Evolutionary conservation across 2,329 filamentous ascomycete species (phyloP).

Genomic region (Lachnellula cervina): DNA sequence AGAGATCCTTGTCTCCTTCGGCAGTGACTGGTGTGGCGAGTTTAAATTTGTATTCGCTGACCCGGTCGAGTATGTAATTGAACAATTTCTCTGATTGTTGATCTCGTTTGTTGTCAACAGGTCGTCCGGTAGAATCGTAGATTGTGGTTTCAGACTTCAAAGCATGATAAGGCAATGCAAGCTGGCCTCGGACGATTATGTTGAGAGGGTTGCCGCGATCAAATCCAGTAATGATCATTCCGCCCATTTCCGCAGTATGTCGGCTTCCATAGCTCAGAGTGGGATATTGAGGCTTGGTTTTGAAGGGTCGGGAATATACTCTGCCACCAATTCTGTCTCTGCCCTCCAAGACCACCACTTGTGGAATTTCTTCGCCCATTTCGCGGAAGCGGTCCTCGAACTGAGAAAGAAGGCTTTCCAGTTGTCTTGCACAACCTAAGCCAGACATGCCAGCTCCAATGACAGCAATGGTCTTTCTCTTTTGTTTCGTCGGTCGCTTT

Average conservation of each 20-base stretch:
- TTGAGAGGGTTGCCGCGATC: conserved; percentile 93
- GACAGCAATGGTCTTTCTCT: conserved; percentile 72
- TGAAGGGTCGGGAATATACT: conserved; percentile 76
- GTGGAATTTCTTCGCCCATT: conserved; percentile 62
- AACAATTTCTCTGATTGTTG: conserved; percentile 84
- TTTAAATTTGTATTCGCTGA: conserved; percentile 85
- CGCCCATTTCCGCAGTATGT: conserved; percentile 91
- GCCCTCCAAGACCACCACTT: conserved; percentile 79
- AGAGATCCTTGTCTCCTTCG: conserved; percentile 75
- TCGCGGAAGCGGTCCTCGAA: conserved; percentile 64
- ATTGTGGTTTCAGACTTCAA: conserved; percentile 78
- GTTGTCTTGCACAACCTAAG: conserved; percentile 82
- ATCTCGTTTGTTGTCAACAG: conserved; percentile 76
- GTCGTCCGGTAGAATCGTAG: conserved; percentile 75
- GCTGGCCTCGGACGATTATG: conserved; percentile 81
- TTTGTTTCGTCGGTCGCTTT: conserved; percentile 37
- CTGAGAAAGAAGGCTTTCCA: conserved; percentile 81
- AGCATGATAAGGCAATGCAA: conserved; percentile 80
- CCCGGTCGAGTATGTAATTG: conserved; percentile 89
- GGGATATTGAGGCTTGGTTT: conserved; percentile 54
- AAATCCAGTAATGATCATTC: conserved; percentile 97
- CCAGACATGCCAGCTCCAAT: conserved; percentile 95
- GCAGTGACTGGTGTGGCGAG: conserved; percentile 63
- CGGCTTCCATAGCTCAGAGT: conserved; percentile 50
- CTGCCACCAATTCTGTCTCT: conserved; percentile 82